Base-by-base conservation (phyloP, 176 grass and related monocot genomes). In the Hsuehochloa calcarea region DNA sequence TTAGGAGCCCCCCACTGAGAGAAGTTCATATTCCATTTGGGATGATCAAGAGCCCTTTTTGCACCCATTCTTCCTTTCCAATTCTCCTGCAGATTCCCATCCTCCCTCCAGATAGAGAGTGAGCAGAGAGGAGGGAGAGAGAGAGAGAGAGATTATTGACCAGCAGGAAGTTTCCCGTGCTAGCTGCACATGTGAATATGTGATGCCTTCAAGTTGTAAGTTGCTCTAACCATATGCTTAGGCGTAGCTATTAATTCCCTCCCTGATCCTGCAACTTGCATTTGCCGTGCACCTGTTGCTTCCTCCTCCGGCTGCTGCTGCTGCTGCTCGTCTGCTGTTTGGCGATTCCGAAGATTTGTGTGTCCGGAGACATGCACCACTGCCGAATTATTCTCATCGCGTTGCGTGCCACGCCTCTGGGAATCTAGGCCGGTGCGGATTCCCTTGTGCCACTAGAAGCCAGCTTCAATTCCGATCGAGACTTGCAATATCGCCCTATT, bases 1-100 rank as follows among this genome's bases (percentile, higher is more conserved):
- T 83, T 58, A 68, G 80, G 82, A 82, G 59, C 59, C 46, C 87
- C 52, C 65, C 83, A 85, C 49, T 35, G 1, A 17, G 50, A 76
- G 63, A 38, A 77, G 25, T 22, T 58, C 74, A 83, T 78, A 90
- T 87, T 87, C 84, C 89, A 80, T 80, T 90, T 84, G 89, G 51
- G 75, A 84, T 74, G 65, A 47, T 84, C 47, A 37, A 17, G 29
- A 78, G 3, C 43, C 46, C 38, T 37, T 82, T 83, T 51, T 67
- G 46, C 74, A 74, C 29, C 46, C 74, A 77, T 49, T 86, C 79
- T 39, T 83, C 67, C 47, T 79, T 59, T 10, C 38, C 84, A 87
- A 68, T 66, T 17, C 89, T 84, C 61, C 51, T 80, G n/a, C 80
- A 84, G 75, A 90, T 83, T 83, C 84, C 84, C 19, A 59, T 83